phyloP scores from a whole-genome alignment of 768 basidiomycete genomes.

The Inosperma sp. region DNA sequence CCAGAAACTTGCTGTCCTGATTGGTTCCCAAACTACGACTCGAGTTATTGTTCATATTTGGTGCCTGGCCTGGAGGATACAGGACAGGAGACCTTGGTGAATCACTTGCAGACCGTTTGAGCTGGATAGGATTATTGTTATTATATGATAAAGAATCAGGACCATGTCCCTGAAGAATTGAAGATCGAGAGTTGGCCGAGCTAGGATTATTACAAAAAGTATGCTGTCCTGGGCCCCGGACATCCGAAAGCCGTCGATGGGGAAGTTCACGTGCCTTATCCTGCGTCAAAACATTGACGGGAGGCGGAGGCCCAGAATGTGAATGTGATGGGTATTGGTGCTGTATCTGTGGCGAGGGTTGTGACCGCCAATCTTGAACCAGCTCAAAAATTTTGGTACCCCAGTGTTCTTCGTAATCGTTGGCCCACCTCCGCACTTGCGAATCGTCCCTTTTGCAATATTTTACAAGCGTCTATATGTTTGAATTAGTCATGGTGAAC shows the following conservation, averaged over 20 bases:
- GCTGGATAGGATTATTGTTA: constrained; percentile 18
- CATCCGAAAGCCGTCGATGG: constrained; percentile 32
- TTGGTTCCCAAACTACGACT: constrained; percentile 11
- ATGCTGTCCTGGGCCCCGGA: constrained; percentile 22
- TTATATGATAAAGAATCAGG: constrained; percentile 16
- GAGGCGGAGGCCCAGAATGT: constrained; percentile 19
- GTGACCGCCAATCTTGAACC: constrained; percentile 36
- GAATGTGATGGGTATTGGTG: constrained; percentile 25
- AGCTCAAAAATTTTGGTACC: constrained; percentile 55
- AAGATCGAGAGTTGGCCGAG: constrained; percentile 23
- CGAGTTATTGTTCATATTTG: constrained; percentile 11
- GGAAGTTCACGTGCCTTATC: constrained; percentile 21
- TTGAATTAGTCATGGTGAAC: constrained; percentile 11
- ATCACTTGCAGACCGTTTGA: constrained; percentile 25
- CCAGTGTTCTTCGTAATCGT: constrained; percentile 62
- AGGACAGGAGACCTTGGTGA: constrained; percentile 18
- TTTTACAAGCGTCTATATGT: constrained; percentile 57
- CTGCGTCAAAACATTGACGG: constrained; percentile 12
- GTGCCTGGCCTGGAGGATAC: constrained; percentile 19
- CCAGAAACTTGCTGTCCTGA: constrained; percentile 3
- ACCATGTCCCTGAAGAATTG: constrained; percentile 29
- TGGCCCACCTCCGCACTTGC: constrained; percentile 52
- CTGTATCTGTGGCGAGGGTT: constrained; percentile 34
- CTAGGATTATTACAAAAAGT: constrained; percentile 13
- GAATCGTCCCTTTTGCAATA: constrained; percentile 56